A percentile compares a stretch with the other conserved stretches of the same genome.
Conservation (phyloP, 2,329 filamentous ascomycete species). For the Thermothelomyces thermophilus region DNA sequence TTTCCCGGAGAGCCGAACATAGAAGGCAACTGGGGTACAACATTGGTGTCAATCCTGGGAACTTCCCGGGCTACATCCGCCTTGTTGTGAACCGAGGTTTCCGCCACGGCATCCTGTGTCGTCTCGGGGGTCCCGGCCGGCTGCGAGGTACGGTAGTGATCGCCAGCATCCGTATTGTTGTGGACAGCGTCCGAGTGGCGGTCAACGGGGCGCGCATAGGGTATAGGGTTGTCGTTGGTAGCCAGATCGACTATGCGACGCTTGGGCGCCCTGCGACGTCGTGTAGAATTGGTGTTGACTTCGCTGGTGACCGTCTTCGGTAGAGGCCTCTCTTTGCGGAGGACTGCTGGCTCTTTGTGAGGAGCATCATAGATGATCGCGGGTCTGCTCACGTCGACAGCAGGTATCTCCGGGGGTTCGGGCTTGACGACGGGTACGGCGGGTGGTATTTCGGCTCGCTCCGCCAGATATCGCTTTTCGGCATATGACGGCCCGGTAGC, state of each 20-base stretch:
- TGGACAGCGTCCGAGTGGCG: conserved; percentile 22
- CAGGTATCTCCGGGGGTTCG: conserved; percentile 53
- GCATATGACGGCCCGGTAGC: conserved; percentile 73
- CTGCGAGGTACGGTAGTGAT: conserved; percentile 42
- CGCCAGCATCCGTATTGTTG: conserved; percentile 25
- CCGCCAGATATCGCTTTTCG: conserved; percentile 77
- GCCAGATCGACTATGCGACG: conserved; percentile 60
- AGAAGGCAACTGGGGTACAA: conserved; percentile 31
- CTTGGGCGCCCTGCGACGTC: conserved; percentile 55
- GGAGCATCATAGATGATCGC: conserved; percentile 49
- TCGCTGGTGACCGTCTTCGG: conserved; percentile 52
- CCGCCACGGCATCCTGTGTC: conserved; percentile 26
- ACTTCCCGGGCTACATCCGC: conserved; percentile 29
- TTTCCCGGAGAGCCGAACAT: conserved; percentile 30
- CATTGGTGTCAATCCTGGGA: conserved; percentile 35
- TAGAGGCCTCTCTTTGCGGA: conserved; percentile 54
- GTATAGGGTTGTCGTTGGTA: conserved; percentile 38
- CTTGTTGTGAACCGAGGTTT: conserved; percentile 29
- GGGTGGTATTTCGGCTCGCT: conserved; percentile 69
- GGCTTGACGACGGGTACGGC: conserved; percentile 73
- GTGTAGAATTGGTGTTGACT: conserved; percentile 50
- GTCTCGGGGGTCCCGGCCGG: conserved; percentile 34
- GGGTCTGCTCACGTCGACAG: conserved; percentile 62
- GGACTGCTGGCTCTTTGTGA: conserved; percentile 41
- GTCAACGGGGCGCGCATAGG: conserved; percentile 28